Percentiles rank a stretch among this genome's conserved stretches.
phyloP scores from a whole-genome alignment of 345 rosid species.

The Eucalyptus pumila region DNA sequence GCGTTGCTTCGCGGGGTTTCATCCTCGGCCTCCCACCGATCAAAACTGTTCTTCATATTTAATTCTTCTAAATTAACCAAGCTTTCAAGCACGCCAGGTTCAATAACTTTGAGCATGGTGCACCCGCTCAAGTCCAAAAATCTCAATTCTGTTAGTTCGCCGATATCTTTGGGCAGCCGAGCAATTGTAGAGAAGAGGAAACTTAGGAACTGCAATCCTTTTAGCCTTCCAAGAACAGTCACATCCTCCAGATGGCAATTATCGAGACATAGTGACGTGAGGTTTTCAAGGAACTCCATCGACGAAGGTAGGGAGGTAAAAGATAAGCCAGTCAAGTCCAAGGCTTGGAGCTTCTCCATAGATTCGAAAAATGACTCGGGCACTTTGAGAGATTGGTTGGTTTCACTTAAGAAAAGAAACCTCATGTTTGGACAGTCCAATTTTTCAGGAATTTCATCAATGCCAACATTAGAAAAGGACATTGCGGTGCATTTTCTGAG shows the following conservation, averaged over 20 bases:
- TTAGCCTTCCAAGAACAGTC: not conserved
- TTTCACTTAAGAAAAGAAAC: accelerated
- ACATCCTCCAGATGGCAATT: accelerated
- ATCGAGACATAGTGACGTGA: no score
- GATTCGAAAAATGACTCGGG: no score
- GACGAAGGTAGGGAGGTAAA: no score
- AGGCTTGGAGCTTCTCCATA: no score
- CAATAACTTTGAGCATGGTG: accelerated
- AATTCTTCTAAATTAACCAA: not conserved
- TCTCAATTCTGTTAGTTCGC: not conserved
- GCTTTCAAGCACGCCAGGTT: not conserved
- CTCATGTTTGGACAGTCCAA: no score
- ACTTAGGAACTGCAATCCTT: not conserved
- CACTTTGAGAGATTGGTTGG: accelerated
- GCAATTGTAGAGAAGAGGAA: accelerated
- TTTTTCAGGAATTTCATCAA: no score
- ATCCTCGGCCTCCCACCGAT: not conserved
- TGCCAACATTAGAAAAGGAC: no score
- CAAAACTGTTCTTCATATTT: accelerated
- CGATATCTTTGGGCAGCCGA: not conserved
- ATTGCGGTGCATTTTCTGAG: no score
- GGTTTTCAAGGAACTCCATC: no score
- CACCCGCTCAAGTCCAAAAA: accelerated
- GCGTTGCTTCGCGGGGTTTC: accelerated
- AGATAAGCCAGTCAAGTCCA: no score